These are phyloP conservation scores for Candida tammaniensis DNA, from an alignment of 805 yeast species.

Conservation along the genomic window DNA sequence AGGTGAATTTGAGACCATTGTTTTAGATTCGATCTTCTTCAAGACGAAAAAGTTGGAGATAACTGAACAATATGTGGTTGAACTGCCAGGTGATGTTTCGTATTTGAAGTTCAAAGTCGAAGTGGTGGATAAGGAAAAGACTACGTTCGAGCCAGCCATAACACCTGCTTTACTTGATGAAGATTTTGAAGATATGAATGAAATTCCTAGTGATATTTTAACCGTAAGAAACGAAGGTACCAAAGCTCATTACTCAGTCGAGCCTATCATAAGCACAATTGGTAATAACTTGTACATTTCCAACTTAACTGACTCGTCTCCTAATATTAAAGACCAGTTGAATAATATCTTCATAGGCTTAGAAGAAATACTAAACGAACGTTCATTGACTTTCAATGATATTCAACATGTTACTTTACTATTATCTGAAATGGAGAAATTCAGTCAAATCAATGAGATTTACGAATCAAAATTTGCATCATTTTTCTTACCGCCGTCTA, in stretches of 20 bases:
- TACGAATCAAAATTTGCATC: constrained; percentile 56
- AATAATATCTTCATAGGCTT: constrained; percentile 49
- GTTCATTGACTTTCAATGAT: constrained; percentile 38
- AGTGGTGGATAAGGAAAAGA: constrained; percentile 31
- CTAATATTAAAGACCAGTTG: constrained; percentile 40
- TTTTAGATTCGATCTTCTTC: constrained; percentile 87
- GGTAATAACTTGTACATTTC: constrained; percentile 20
- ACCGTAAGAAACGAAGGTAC: not conserved
- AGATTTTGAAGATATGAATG: constrained; percentile 34
- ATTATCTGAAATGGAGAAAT: constrained; percentile 62
- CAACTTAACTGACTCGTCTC: constrained; percentile 22
- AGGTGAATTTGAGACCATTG: constrained; percentile 95
- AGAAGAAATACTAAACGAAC: constrained; percentile 23
- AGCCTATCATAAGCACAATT: constrained; percentile 2
- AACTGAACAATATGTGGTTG: constrained; percentile 34
- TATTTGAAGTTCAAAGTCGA: constrained; percentile 59
- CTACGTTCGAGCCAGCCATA: constrained; percentile 9
- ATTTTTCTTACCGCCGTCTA: constrained; percentile 76
- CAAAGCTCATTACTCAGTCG: not conserved
- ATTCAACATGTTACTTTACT: constrained; percentile 61
- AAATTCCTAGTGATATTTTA: not conserved
- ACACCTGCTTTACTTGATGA: constrained; percentile 41
- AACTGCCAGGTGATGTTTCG: constrained; percentile 61
- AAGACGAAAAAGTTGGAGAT: constrained; percentile 48
- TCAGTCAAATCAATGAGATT: constrained; percentile 56